These are phyloP conservation scores for Leucocoprinus sp. DNA, from an alignment of 768 basidiomycete species.

Conservation along the genomic window DNA sequence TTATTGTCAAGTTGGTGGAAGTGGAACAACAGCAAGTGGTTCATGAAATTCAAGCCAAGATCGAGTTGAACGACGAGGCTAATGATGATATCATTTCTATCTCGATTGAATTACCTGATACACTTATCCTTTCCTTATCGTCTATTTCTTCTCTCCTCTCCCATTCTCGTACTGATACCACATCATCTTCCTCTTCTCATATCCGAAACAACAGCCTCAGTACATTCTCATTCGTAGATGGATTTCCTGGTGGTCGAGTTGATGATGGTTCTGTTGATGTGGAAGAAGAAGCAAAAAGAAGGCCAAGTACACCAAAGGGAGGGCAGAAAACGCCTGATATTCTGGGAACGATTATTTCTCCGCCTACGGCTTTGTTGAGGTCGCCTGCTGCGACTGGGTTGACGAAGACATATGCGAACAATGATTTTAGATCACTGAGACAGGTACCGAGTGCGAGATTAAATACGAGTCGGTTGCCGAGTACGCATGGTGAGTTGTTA, in stretches of 20 bases:
- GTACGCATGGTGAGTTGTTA: conserved; percentile 56
- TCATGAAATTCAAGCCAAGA: conserved; percentile 17
- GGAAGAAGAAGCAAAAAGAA: conserved; percentile 3
- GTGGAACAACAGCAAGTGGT: conserved; percentile 18
- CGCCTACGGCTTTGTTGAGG: conserved; percentile 59
- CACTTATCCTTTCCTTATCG: conserved; percentile 30
- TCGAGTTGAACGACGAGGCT: conserved; percentile 36
- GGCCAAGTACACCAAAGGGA: conserved; percentile 47
- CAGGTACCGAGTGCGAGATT: conserved; percentile 61
- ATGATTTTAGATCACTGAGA: conserved; percentile 75
- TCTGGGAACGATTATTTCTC: conserved; percentile 60
- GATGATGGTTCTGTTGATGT: neutral
- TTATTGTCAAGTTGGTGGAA: conserved; percentile 19
- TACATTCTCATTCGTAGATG: neutral
- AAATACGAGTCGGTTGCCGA: conserved; percentile 82
- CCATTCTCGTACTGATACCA: neutral
- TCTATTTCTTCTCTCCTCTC: neutral
- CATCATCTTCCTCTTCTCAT: neutral
- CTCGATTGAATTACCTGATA: conserved; percentile 27
- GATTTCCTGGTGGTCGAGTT: neutral
- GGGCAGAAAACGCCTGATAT: conserved; percentile 44
- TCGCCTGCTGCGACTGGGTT: conserved; percentile 69
- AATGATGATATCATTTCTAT: conserved; percentile 25
- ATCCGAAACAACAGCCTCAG: neutral
- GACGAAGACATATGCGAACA: conserved; percentile 74